Conservation (phyloP, 495 filamentous ascomycete genomes). For the Elasticomyces elasticus region DNA sequence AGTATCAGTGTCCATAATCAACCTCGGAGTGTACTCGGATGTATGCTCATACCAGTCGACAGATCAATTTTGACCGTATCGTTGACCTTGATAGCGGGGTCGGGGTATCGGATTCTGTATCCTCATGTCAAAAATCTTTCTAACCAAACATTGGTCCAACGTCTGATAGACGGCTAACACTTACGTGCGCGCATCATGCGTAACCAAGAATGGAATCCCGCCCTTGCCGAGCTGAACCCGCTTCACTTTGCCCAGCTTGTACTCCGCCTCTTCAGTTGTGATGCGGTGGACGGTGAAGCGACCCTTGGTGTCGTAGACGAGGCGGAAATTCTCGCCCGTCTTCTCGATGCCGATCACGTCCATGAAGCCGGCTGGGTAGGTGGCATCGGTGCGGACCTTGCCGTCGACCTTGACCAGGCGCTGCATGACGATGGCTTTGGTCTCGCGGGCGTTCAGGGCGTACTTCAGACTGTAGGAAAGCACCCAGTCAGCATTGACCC, state of each 20-base stretch:
- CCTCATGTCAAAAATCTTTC: constrained; percentile 31
- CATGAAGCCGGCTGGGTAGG: constrained; percentile 98
- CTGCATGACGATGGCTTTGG: constrained; percentile 97
- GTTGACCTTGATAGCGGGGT: constrained; percentile 96
- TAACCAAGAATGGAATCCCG: constrained; percentile 99
- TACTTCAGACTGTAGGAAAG: constrained; percentile 71
- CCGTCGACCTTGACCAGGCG: constrained; percentile 98
- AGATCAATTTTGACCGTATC: constrained; percentile 99
- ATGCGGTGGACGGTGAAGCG: constrained; percentile 99
- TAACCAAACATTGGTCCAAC: constrained; percentile 98
- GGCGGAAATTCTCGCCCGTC: constrained; percentile 99
- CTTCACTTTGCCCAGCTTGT: constrained; percentile 99
- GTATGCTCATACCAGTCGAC: constrained; percentile 52
- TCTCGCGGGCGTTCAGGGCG: constrained; percentile 95
- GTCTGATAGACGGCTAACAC: constrained; percentile 87
- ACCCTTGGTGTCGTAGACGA: constrained; percentile 99
- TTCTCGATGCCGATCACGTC: constrained; percentile 99
- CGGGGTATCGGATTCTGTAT: constrained; percentile 92
- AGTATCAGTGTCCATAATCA: not conserved
- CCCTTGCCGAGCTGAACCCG: constrained; percentile 96
- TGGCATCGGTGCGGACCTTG: constrained; percentile 97
- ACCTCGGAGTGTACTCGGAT: not conserved
- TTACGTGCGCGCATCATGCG: constrained; percentile 99
- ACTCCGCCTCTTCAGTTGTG: constrained; percentile 92
- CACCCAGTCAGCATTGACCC: not conserved